Evolutionary conservation across 2,329 filamentous ascomycete species (phyloP).

Genomic region (Alternaria atra): DNA sequence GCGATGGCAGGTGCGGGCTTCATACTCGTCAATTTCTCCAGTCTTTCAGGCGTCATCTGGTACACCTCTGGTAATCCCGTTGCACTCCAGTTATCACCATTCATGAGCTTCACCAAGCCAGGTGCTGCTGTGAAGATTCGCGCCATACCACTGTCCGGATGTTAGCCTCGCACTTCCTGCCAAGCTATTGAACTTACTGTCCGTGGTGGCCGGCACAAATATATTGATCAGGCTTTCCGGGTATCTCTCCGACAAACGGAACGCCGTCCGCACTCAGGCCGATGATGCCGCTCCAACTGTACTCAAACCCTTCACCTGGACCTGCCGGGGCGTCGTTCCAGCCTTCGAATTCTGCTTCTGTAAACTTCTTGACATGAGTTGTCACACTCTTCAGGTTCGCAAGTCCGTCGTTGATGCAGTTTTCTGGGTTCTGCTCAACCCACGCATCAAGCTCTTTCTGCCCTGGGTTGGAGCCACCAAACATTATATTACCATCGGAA

Average conservation of each 20-base stretch:
- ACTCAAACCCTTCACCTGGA: slow-evolving; percentile 42
- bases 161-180: slow-evolving; percentile 1
- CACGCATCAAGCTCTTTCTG: slow-evolving; percentile 43
- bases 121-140: slow-evolving; percentile 41
- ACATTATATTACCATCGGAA: slow-evolving; percentile 44
- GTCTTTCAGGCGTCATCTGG: slow-evolving; percentile 28
- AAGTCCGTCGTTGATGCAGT: slow-evolving; percentile 42
- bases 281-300: slow-evolving; percentile 43
- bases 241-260: slow-evolving; percentile 35
- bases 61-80: slow-evolving; percentile 37
- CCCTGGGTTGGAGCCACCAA: slow-evolving; percentile 46
- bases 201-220: slow-evolving; percentile 42
- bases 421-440: slow-evolving; percentile 40
- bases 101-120: slow-evolving; percentile 36
- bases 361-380: slow-evolving; percentile 34
- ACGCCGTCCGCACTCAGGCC: slow-evolving; percentile 38
- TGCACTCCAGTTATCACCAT: slow-evolving; percentile 26
- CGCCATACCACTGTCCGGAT: slow-evolving; percentile 33
- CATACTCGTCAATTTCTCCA: slow-evolving; percentile 16
- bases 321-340: slow-evolving; percentile 36
- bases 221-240: slow-evolving; percentile 36
- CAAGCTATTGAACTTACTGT: slow-evolving; percentile 27
- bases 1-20: slow-evolving; percentile 9
- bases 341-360: slow-evolving; percentile 35
- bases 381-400: slow-evolving; percentile 36